Base-by-base conservation (phyloP, 129 eudicot genomes). In the Escallonia herrerae region DNA sequence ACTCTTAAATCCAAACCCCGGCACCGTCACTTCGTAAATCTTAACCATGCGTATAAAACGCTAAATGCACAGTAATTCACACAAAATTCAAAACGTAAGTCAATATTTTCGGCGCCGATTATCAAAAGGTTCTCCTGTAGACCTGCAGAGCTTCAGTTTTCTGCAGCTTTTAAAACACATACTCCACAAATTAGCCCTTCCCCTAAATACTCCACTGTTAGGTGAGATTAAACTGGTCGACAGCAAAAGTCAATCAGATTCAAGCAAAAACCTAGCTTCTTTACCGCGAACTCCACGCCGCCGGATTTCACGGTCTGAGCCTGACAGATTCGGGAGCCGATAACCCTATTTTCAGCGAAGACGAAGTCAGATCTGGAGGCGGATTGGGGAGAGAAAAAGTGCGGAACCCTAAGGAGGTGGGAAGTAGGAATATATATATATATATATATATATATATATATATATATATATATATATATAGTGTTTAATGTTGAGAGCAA, bases 341-440 rank as follows among this genome's bases (percentile, higher is more conserved):
- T 33, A 55, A n/a, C 43, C 65, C 61, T 46, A 61, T 60, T 9
- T 52, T 52, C 39, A 54, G 46, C 6, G 53, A 15, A 13, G 11
- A 48, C 33, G 43, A 72, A 58, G 70, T 72, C 70, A 72, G 77
- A 72, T 72, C 77, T 72, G 64, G 64, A 64, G 76, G 37, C 7
- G 14, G 5, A 45, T 43, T 15, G 46, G 40, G 45, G 50, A 65
- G 12, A 51, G 7, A 49, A 49, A 49, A 49, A 8, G 9, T 49
- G 50, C 9, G 54, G 54, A 49, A 49, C 54, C 54, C 54, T 49
- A 49, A 49, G 12, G 9, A 8, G 3, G 12, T 0, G 9, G 3
- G 6, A 49, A 5, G 9, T 3, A n/a, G 0, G 54, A 5, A 8
- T 2, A 45, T 45, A n/a, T n/a, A n/a, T n/a, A n/a, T n/a, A n/a